Evolutionary conservation across 129 eudicot species (phyloP).

Genomic region (Gnaphalium uliginosum): DNA sequence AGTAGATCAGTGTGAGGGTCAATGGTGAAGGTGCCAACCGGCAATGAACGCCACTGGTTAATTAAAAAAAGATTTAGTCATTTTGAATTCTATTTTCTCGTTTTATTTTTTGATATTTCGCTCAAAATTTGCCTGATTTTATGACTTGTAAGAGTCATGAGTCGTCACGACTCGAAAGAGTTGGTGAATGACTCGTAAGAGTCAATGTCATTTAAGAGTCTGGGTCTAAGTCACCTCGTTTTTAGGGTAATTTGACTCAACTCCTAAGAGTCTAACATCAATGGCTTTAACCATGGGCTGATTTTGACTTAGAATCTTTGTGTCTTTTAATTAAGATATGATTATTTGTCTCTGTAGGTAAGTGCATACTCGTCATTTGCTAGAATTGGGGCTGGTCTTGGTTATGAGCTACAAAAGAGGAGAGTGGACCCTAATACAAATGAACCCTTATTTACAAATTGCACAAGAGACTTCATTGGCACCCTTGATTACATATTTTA

Average conservation of each 20-base stretch:
- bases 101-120: no score
- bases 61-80: background rate
- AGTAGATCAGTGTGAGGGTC: background rate
- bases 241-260: background rate
- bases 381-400: conserved; percentile 47
- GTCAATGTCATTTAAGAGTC: background rate
- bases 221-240: background rate
- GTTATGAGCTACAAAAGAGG: conserved; percentile 65
- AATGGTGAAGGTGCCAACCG: background rate
- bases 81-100: background rate
- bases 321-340: background rate
- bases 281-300: conserved; percentile 10
- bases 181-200: no score
- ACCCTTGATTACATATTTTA: conserved; percentile 83
- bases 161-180: background rate
- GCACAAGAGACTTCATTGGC: conserved; percentile 80
- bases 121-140: background rate
- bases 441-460: conserved; percentile 76
- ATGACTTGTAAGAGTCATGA: background rate
- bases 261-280: background rate
- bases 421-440: conserved; percentile 72
- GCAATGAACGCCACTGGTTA: background rate
- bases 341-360: conserved; percentile 41
- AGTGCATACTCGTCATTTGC: conserved; percentile 84
- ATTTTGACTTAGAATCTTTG: background rate